These are phyloP conservation scores for Fraxinus velutina DNA, from an alignment of 305 asterid species.

Conservation along the genomic window DNA sequence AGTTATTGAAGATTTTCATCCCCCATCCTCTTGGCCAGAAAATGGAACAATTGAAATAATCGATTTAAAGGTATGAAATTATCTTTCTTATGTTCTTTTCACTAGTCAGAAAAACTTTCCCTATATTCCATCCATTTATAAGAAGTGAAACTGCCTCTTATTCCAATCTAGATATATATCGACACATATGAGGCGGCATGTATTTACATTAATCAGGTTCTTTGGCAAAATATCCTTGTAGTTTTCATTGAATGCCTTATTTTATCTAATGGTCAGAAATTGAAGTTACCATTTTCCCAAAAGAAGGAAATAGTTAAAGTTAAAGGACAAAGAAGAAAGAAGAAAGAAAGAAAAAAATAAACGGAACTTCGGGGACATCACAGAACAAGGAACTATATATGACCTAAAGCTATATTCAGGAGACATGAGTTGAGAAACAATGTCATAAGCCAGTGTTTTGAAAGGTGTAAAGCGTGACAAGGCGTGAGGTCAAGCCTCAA, in stretches of 20 bases:
- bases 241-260: neutral
- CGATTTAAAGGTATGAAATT: conserved; percentile 64
- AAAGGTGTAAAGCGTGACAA: neutral
- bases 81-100: conserved; percentile 13
- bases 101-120: neutral
- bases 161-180: neutral
- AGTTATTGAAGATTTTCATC: conserved; percentile 59
- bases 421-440: neutral
- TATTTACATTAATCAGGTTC: neutral
- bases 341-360: neutral
- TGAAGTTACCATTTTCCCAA: neutral
- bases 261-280: neutral
- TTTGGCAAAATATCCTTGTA: neutral
- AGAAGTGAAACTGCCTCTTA: neutral
- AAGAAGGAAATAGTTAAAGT: neutral
- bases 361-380: neutral
- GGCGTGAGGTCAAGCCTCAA: neutral
- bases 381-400: neutral
- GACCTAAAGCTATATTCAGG: neutral
- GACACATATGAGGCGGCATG: neutral
- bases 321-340: neutral
- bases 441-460: neutral
- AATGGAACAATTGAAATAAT: conserved; percentile 71
- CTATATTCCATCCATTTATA: neutral
- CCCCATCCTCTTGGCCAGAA: conserved; percentile 87